Percentiles rank a stretch among this genome's conserved stretches.
These are phyloP conservation scores for Syzygium grande DNA, from an alignment of 345 rosid species.

Conservation along the genomic window DNA sequence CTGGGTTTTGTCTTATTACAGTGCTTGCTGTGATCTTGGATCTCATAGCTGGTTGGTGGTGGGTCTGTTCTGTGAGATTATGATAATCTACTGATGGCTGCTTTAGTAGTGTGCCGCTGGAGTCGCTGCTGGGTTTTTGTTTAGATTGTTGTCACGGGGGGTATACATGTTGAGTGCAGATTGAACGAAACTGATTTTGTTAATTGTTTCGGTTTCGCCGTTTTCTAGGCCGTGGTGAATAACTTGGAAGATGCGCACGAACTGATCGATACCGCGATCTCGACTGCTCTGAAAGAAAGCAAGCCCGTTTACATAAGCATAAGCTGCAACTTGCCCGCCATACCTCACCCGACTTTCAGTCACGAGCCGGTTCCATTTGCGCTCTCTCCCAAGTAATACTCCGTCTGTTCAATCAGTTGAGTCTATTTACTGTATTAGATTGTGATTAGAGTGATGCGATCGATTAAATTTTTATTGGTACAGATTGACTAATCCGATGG, in stretches of 20 bases:
- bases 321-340: constrained; percentile 58
- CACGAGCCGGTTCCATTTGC: constrained; percentile 59
- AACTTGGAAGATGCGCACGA: constrained; percentile 79
- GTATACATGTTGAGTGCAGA: background rate
- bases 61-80: background rate
- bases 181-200: background rate
- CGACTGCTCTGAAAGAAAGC: constrained; percentile 73
- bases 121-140: background rate
- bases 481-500: constrained; percentile 53
- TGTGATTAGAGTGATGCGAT: background rate
- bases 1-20: background rate
- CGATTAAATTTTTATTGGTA: background rate
- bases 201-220: background rate
- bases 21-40: background rate
- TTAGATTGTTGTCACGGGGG: background rate
- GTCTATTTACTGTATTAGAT: background rate
- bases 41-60: background rate
- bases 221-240: constrained; percentile 58
- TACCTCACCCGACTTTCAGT: constrained; percentile 68
- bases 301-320: constrained; percentile 77
- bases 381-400: constrained; percentile 42
- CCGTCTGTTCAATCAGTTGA: background rate
- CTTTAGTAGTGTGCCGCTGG: background rate
- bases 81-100: background rate
- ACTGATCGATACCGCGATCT: constrained; percentile 62